Conservation (phyloP, 2,329 filamentous ascomycete species). For the Ophiobolus disseminans region DNA sequence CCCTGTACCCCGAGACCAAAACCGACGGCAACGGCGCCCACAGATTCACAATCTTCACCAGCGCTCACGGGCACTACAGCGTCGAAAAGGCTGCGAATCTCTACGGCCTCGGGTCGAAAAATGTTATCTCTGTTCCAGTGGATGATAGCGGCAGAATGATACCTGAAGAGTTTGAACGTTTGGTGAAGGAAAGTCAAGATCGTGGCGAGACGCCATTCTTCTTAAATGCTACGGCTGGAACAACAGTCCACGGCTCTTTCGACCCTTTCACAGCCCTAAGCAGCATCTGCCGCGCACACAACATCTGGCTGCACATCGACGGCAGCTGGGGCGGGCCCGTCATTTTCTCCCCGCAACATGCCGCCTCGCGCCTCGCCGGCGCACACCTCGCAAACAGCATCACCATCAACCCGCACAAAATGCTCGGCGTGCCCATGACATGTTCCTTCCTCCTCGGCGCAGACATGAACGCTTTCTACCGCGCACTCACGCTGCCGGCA, state of each 20-base stretch:
- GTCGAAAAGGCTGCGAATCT: constrained; percentile 95
- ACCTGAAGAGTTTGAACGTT: constrained; percentile 66
- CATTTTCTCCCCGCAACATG: constrained; percentile 68
- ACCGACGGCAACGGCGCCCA: constrained; percentile 68
- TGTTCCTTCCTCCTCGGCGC: constrained; percentile 86
- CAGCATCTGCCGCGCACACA: constrained; percentile 71
- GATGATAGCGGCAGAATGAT: constrained; percentile 77
- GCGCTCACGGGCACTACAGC: constrained; percentile 89
- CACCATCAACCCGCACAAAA: constrained; percentile 95
- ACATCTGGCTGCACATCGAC: constrained; percentile 92
- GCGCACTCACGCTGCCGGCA: constrained; percentile 83
- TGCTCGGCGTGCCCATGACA: constrained; percentile 89
- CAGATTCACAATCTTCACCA: constrained; percentile 85
- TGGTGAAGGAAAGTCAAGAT: constrained; percentile 66
- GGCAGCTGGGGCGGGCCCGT: constrained; percentile 89
- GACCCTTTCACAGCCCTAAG: constrained; percentile 78
- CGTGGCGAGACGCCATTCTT: constrained; percentile 86
- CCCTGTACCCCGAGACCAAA: constrained; percentile 81
- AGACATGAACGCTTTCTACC: constrained; percentile 79
- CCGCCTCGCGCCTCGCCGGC: constrained; percentile 71
- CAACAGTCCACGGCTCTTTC: constrained; percentile 89
- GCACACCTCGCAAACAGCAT: constrained; percentile 78
- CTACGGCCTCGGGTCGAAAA: constrained; percentile 78
- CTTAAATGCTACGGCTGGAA: constrained; percentile 94
- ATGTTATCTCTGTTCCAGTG: constrained; percentile 77